Conservation (phyloP, 345 rosid species). For the Xanthoceras sorbifolium region DNA sequence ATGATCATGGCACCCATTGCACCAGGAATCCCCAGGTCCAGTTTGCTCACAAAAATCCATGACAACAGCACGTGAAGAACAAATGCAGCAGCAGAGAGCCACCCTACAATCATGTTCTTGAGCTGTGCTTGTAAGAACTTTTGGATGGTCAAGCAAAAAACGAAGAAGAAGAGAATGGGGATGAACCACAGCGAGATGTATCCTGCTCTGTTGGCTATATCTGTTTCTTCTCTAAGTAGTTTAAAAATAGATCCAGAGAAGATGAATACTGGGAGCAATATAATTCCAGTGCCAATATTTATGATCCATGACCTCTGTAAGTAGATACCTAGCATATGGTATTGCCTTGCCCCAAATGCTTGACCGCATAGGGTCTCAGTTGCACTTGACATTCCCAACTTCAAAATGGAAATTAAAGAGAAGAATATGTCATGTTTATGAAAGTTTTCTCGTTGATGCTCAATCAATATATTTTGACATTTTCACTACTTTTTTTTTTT, state of each 20-base stretch:
- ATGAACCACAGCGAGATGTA: slow-evolving; percentile 14
- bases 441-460: neutral
- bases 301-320: slow-evolving; percentile 20
- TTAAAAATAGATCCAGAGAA: slow-evolving; percentile 2
- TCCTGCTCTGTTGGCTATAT: slow-evolving; percentile 9
- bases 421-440: neutral
- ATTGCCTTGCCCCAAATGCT: slow-evolving; percentile 24
- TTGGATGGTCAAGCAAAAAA: slow-evolving; percentile 22
- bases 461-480: too few relatives aligned
- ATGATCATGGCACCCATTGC: slow-evolving; percentile 39
- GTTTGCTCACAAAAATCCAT: slow-evolving; percentile 36
- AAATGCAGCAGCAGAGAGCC: slow-evolving; percentile 29
- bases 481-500: too few relatives aligned
- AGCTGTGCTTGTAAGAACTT: slow-evolving; percentile 45
- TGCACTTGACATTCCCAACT: slow-evolving; percentile 25
- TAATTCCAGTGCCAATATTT: neutral
- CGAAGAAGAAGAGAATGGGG: slow-evolving; percentile 8
- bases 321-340: slow-evolving; percentile 23
- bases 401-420: neutral
- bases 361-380: slow-evolving; percentile 24
- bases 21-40: slow-evolving; percentile 32
- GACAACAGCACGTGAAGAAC: slow-evolving; percentile 32
- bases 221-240: slow-evolving; percentile 1
- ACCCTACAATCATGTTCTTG: slow-evolving; percentile 34
- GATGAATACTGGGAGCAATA: slow-evolving; percentile 2